Base-by-base conservation (phyloP, 805 yeast species). In the Jamesozyma hellenica region DNA sequence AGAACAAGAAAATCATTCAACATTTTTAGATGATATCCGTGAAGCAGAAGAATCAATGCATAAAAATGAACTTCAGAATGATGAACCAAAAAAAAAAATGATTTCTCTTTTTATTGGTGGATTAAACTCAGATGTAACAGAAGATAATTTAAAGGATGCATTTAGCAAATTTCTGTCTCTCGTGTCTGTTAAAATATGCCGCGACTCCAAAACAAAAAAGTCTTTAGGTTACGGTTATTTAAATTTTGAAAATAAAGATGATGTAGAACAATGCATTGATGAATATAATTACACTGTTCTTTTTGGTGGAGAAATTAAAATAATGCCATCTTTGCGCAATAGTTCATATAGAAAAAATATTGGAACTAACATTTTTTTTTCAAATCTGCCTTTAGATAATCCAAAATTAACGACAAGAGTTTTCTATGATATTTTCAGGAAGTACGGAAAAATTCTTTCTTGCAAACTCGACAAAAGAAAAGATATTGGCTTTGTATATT, bases 201-300 rank as follows among this genome's bases (percentile, higher is more conserved):
- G 66, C 40, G 77, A 76, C 48, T 70, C 74, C 14, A 62, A 64
- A 28, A 64, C 72, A 13, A 71, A 71, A 15, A 60, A 69, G 35
- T 75, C 87, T 1, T 61, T 84, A 41, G 82, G 86, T 3, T 80
- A 82, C 58, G 94, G 86, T 0, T 82, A 82, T 53, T 77, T 81
- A 11, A 79, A 82, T 40, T 79, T 79, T 51, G 58, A 60, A 8
- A 59, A 57, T 7, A 63, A 66, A 34, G 50, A 56, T 4, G 80
- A 74, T 36, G 85, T 84, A 0, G 67, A 67, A 19, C 40, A 44
- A 31, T 84, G 85, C 3, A 62, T 75, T 36, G 78, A 74, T 33
- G 67, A 72, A 10, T 70, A 77, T 61, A 80, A 77, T 52, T 75
- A 72, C 47, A 64, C 64, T 2, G 50, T 45, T 1, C 48, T 73